Evolutionary conservation across 2,329 filamentous ascomycete species (phyloP).

Genomic region (Diplocarpon rosae): DNA sequence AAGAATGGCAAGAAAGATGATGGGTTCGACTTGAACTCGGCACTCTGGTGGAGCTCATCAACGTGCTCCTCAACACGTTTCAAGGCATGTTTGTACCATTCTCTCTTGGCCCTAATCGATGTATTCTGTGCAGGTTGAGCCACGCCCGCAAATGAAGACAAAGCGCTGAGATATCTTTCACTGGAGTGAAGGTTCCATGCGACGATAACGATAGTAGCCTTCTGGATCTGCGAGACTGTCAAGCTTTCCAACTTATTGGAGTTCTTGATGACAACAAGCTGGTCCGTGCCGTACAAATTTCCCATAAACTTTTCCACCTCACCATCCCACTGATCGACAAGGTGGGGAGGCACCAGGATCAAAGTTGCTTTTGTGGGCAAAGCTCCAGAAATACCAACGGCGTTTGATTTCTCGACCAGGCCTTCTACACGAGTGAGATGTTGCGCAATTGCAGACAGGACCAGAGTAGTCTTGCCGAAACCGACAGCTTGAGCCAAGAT

Average conservation of each 20-base stretch:
- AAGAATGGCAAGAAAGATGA: conserved; percentile 18
- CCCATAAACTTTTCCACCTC: conserved; percentile 41
- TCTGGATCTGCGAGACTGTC: conserved; percentile 34
- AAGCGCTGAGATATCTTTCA: conserved; percentile 35
- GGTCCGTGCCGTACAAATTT: not conserved
- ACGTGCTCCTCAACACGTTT: conserved; percentile 6
- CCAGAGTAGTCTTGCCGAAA: conserved; percentile 55
- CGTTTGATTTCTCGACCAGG: not conserved
- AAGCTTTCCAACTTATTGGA: conserved; percentile 30
- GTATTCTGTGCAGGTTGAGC: conserved; percentile 28
- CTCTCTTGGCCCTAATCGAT: conserved; percentile 31
- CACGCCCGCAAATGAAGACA: conserved; percentile 39
- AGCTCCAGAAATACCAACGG: not conserved
- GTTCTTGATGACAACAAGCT: conserved; percentile 34
- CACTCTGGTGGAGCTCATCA: conserved; percentile 25
- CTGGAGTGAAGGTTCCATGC: conserved; percentile 39
- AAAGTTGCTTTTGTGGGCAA: conserved; percentile 43
- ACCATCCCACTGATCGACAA: conserved; percentile 45
- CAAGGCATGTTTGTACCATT: conserved; percentile 39
- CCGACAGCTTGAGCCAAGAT: conserved; percentile 53
- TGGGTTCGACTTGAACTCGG: conserved; percentile 9
- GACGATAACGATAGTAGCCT: conserved; percentile 44
- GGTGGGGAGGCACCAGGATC: conserved; percentile 43
- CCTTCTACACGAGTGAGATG: not conserved
- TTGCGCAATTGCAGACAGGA: conserved; percentile 36